These are phyloP conservation scores for Aspergillus heteromorphus DNA, from an alignment of 495 filamentous ascomycete species.

Conservation along the genomic window DNA sequence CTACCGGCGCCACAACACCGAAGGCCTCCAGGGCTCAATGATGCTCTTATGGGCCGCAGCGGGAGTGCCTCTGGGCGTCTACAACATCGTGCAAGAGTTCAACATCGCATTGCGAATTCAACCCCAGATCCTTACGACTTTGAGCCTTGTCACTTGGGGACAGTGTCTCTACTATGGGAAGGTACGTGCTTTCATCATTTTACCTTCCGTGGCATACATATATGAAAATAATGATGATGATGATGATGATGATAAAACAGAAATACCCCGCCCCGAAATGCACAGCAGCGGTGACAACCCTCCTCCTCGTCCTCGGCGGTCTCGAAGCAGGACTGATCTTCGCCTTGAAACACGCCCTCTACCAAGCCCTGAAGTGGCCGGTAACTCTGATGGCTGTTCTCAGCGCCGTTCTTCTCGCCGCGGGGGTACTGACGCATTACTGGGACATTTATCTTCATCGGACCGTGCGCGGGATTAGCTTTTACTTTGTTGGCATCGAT, in stretches of 20 bases:
- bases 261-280: constrained; percentile 42
- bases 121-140: constrained; percentile 54
- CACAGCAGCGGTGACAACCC: constrained; percentile 27
- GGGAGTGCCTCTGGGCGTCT: constrained; percentile 59
- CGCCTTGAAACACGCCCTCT: constrained; percentile 39
- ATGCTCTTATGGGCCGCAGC: constrained; percentile 64
- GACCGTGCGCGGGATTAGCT: constrained; percentile 60
- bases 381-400: constrained; percentile 55
- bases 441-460: constrained; percentile 54
- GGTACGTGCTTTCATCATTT: constrained; percentile 17
- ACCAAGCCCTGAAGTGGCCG: constrained; percentile 42
- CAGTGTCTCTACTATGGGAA: constrained; percentile 61
- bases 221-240: too few species aligned
- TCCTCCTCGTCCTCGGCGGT: constrained; percentile 42
- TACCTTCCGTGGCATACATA: background rate
- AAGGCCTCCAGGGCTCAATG: constrained; percentile 57
- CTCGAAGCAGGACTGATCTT: constrained; percentile 48
- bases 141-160: constrained; percentile 60
- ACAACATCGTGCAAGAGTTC: constrained; percentile 57
- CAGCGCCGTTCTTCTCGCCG: constrained; percentile 50
- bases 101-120: constrained; percentile 57
- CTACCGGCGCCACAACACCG: constrained; percentile 53
- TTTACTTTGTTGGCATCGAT: constrained; percentile 61
- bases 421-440: constrained; percentile 51
- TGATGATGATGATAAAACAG: constrained; percentile 24